Evolutionary conservation across 805 yeast genomes (phyloP), one percentile per base, ranked within the genome.

Genomic region (Ogataea ramenticola): DNA sequence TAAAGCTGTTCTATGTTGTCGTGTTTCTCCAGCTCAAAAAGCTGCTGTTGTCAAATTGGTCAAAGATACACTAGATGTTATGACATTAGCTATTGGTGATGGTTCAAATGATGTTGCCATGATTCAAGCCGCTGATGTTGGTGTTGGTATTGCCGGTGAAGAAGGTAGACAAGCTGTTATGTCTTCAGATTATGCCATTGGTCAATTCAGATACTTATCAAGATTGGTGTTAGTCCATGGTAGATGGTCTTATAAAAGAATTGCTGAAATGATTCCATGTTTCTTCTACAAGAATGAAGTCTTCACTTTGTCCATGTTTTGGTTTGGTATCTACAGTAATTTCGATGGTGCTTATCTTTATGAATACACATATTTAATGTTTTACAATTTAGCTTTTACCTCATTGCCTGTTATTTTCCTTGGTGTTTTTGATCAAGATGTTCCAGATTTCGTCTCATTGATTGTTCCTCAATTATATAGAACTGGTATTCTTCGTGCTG

Each of bases 61-160:
- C 24, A 82, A 82, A 57, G 66, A 71, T 27, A 71, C 72, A 9
- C 70, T 85, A 51, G 72, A 74, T 41, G 93, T 85, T 30, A 82
- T 83, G 79, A 83, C 93, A 0, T 68, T 85, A 45, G 87, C 91
- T 0, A 79, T 85, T 58, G 95, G 95, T 29, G 95, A 85, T 58
- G 95, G 95, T 49, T 86, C 93, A 22, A 85, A 85, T 56, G 95
- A 85, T 60, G 93, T 85, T 41, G 86, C 93, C 9, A 85, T 85
- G 95, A 86, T 85, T 49, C 91, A 84, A 56, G 84, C 86, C 30
- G 91, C 95, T 4, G 82, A 86, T 58, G 79, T 86, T 30, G 95
- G 95, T 45, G 82, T 86, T 33, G 95, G 95, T 50, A 84, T 85
- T 55, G 91, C 89, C 7, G 95, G 95, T 50, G 86, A 83, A 53